Percentiles rank a stretch among this genome's conserved stretches.
These are phyloP conservation scores for Eimeria necatrix DNA, from an alignment of 169 alveolate genomes.

Conservation along the genomic window DNA sequence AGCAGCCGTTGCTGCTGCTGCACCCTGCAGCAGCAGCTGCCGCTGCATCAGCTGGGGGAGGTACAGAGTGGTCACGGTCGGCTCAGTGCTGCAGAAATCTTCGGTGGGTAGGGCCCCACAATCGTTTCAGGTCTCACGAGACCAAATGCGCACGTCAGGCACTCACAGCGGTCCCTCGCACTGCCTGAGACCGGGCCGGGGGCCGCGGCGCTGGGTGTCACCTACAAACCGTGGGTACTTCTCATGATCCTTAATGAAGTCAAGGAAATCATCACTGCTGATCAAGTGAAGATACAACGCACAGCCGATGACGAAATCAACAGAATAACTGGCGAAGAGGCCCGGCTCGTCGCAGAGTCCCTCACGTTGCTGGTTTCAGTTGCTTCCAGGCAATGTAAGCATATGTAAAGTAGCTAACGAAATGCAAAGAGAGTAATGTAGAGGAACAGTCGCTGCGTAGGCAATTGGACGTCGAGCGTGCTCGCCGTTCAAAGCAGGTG, in stretches of 20 bases:
- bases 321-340: not conserved
- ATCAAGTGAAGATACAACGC: no score
- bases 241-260: no score
- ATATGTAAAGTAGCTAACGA: not conserved
- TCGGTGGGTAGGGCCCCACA: no score
- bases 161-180: no score
- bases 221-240: no score
- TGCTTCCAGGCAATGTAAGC: not conserved
- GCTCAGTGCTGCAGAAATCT: no score
- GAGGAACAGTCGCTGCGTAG: not conserved
- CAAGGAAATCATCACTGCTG: no score
- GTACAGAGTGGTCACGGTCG: not conserved
- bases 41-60: conserved; percentile 38
- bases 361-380: not conserved
- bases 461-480: not conserved
- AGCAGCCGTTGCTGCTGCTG: conserved; percentile 51
- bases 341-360: not conserved
- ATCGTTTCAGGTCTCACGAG: no score
- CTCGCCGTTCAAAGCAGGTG: not conserved
- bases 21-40: conserved; percentile 22
- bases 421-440: not conserved
- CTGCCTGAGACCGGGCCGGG: no score
- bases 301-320: not conserved
- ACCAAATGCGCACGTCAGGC: no score
- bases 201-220: no score